Percentiles rank a stretch among this genome's conserved stretches.
Evolutionary conservation across 1,284 basidiomycete species (phyloP).

Genomic region (Moesziomyces parantarcticus): DNA sequence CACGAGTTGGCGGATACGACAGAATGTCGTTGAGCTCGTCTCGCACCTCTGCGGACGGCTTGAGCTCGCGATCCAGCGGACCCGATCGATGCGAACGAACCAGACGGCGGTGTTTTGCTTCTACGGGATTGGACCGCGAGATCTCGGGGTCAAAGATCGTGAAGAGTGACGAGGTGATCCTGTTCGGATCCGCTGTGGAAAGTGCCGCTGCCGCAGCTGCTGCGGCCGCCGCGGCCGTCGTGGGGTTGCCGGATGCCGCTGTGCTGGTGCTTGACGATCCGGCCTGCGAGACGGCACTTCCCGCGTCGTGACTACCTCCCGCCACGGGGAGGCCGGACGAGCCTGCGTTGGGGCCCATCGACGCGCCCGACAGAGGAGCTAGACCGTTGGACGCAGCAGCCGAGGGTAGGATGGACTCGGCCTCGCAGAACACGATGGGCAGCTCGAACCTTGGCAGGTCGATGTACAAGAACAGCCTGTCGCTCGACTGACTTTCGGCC

Average conservation of each 20-base stretch:
- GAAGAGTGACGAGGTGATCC: conserved; percentile 75
- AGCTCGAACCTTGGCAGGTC: conserved; percentile 98
- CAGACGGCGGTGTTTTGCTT: conserved; percentile 93
- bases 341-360: conserved; percentile 13
- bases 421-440: conserved; percentile 89
- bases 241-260: conserved; percentile 16
- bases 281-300: conserved; percentile 8
- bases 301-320: conserved; percentile 1
- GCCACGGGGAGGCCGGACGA: neutral
- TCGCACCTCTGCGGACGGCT: conserved; percentile 90
- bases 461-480: conserved; percentile 80
- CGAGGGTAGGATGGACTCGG: conserved; percentile 40
- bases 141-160: conserved; percentile 92
- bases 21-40: conserved; percentile 93
- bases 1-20: conserved; percentile 87
- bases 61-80: conserved; percentile 92
- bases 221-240: conserved; percentile 31
- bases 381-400: conserved; percentile 20
- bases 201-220: conserved; percentile 55
- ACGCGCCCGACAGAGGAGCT: conserved; percentile 11
- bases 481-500: conserved; percentile 42
- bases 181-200: conserved; percentile 67
- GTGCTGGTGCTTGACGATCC: conserved; percentile 3
- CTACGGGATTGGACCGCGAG: conserved; percentile 90
- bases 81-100: conserved; percentile 94